Base-by-base conservation (phyloP, 139 green algal genomes). In the Chlamydomonas incerta region DNA sequence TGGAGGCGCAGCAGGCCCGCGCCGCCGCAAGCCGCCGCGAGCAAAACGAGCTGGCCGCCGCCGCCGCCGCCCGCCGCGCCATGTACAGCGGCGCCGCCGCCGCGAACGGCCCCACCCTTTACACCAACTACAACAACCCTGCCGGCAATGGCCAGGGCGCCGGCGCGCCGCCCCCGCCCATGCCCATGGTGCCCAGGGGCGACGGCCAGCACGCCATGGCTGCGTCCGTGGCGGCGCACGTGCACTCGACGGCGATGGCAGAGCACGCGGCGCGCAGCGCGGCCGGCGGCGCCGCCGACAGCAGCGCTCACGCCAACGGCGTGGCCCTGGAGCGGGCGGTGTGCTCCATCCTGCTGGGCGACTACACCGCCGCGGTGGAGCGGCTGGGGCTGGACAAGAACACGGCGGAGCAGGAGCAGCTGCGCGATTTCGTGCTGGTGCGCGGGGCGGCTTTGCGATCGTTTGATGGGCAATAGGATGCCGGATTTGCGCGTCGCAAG, bases 331-430 rank as follows among this genome's bases (percentile, higher is more conserved):
- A 91, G 80, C 72, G 80, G 8, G 79, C 83, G 3, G 73, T 73
- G 23, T 83, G 72, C 37, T 72, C 83, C 21, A 58, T 91, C 37
- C 74, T 91, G 72, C 83, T 89, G 65, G 88, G 83, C 9, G 80
- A 91, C 47, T 47, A 84, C 24, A 18, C 23, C 2, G 37, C 31
- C n/a, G 88, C 88, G 4, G 29, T 57, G 66, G 21, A 58, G 31
- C 41, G 76, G 67, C 88, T 91, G 10, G 79, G 88, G 8, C 67
- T 91, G 29, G 60, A 66, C 18, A 11, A 6, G 9, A 62, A 13
- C 18, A 21, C 60, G 20, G 23, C 55, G 17, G 60, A 66, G 18
- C 34, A 58, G 28, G 23, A n/a, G 60, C 60, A 66, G 23, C 60
- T 66, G 18, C 26, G 28, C 18, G 60, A 23, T 21, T 66, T 66